Evolutionary conservation across 2,329 filamentous ascomycete species (phyloP).

Genomic region (Verticillium albo-atrum): DNA sequence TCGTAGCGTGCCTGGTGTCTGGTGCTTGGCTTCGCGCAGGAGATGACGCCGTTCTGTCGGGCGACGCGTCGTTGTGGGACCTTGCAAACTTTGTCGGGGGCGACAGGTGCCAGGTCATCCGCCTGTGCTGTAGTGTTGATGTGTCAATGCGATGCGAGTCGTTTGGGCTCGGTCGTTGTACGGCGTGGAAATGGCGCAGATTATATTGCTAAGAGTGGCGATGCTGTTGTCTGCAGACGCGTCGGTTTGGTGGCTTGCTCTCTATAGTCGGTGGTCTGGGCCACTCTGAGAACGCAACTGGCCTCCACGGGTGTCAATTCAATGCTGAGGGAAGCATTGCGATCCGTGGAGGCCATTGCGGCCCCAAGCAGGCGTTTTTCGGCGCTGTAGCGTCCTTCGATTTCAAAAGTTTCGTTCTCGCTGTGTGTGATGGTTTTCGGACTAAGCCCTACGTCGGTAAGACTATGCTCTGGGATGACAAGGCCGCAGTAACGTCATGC

Average conservation of each 20-base stretch:
- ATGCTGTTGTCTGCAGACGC: neutral
- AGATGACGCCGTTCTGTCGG: conserved; percentile 1
- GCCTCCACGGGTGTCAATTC: neutral
- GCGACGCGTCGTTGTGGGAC: neutral
- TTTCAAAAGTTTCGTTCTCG: conserved; percentile 4
- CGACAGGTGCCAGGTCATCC: neutral
- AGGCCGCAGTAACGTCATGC: too few species aligned
- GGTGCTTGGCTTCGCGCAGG: neutral
- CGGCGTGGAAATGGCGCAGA: neutral
- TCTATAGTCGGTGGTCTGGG: conserved; percentile 2
- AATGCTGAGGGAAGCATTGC: conserved; percentile 1
- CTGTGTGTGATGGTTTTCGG: neutral
- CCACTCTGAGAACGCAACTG: neutral
- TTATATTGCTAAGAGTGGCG: neutral
- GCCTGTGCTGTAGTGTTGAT: neutral
- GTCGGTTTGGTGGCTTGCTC: conserved; percentile 2
- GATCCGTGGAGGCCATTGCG: neutral
- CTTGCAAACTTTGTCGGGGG: conserved; percentile 1
- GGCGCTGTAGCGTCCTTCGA: neutral
- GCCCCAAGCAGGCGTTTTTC: conserved; percentile 3
- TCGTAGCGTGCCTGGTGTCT: neutral
- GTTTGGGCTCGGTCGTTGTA: conserved; percentile 1
- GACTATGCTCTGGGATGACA: too few species aligned
- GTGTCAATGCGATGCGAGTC: neutral
- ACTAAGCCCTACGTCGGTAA: too few species aligned